Evolutionary conservation across 2,329 filamentous ascomycete species (phyloP), one percentile per base, ranked within the genome.

Genomic region (Amphichorda felina): DNA sequence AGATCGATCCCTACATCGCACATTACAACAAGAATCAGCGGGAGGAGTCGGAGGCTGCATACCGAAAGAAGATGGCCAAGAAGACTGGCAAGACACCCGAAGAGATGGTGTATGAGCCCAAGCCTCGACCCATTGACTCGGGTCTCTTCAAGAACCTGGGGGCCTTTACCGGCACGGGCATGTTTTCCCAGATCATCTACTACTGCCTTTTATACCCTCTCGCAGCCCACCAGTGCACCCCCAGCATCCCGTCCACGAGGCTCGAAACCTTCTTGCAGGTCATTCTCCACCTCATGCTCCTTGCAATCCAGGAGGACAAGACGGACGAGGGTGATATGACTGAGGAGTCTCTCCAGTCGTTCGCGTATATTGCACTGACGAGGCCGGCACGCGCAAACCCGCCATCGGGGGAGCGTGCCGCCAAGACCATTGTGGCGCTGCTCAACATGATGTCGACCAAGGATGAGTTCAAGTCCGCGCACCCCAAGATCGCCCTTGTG

Each of bases 11-110:
- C 1, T 98, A 95, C 54, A 91, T 88, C 50, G 83, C 88, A 6
- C 87, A 96, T 51, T 98, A 94, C 57, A 93, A 79, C 50, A 94
- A 94, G 53, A 98, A 98, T 49, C 89, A 96, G 55, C 76, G 91
- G 34, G 91, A 98, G 51, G 91, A 98, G 55, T 86, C 89, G 0
- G 91, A 98, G 57, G 79, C 75, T 45, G 82, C 87, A 3, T 95
- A 91, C 61, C 86, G 82, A 47, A 80, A 82, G 49, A 82, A 84
- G 66, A 78, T 91, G 65, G 84, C 87, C 9, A 87, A 87, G 60
- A 87, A 83, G 59, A 86, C 81, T 1, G 87, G 88, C 14, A 87
- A 88, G 53, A 68, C 79, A 30, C 63, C 73, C 2, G 77, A 85
- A 28, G 87, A 95, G 36, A 79, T 96, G 40, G 87, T 96, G 3